Conservation (phyloP, 345 rosid genomes). For the Anastatica hierochuntica region DNA sequence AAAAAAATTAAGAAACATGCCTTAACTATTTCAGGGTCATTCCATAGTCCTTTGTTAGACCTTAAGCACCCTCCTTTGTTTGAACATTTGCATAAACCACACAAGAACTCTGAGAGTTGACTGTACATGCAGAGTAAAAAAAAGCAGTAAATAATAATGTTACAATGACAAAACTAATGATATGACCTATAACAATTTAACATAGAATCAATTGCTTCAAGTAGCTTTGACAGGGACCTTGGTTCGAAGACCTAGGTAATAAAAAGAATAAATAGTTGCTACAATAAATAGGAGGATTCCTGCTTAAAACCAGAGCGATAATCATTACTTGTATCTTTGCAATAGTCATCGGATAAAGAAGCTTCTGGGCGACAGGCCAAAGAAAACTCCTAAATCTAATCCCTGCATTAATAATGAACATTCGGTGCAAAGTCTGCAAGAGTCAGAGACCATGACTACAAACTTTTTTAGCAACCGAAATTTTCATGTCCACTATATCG, state of each 20-base stretch:
- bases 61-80: constrained; percentile 80
- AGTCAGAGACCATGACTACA: constrained; percentile 28
- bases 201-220: constrained; percentile 80
- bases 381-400: constrained; percentile 87
- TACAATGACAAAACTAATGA: neutral
- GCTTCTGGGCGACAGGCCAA: constrained; percentile 95
- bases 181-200: constrained; percentile 7
- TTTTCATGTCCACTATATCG: constrained; percentile 10
- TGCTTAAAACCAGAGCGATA: constrained; percentile 2
- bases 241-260: constrained; percentile 74
- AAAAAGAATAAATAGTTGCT: constrained; percentile 9
- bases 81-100: constrained; percentile 79
- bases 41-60: constrained; percentile 96
- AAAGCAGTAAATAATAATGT: neutral
- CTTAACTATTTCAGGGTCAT: constrained; percentile 76
- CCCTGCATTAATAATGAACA: constrained; percentile 96
- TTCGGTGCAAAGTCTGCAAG: constrained; percentile 74
- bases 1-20: constrained; percentile 24
- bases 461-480: constrained; percentile 21
- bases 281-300: neutral
- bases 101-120: constrained; percentile 91
- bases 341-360: constrained; percentile 72
- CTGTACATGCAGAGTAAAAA: constrained; percentile 30
- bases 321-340: constrained; percentile 70
- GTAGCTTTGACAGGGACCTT: constrained; percentile 56